These are phyloP conservation scores for Endotrypanum monterogeii DNA, from an alignment of 208 protist genomes.

Conservation along the genomic window DNA sequence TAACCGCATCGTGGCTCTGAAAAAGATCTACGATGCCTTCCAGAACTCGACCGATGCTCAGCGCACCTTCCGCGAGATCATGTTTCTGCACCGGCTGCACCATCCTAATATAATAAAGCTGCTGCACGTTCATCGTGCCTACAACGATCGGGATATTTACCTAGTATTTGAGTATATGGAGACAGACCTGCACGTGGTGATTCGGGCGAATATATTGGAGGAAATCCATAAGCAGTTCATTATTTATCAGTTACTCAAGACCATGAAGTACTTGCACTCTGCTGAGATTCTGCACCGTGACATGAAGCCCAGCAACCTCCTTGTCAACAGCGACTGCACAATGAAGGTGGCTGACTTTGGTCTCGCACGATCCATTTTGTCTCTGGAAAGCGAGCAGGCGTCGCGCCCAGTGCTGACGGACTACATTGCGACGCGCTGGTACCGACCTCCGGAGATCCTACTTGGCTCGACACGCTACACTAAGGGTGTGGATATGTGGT, in stretches of 20 bases:
- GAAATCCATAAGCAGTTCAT: slow-evolving; percentile 98
- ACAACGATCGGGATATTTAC: slow-evolving; percentile 98
- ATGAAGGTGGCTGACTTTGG: slow-evolving; percentile 98
- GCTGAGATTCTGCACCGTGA: slow-evolving; percentile 93
- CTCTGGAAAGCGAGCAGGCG: slow-evolving; percentile 86
- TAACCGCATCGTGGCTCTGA: slow-evolving; percentile 92
- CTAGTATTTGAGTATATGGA: slow-evolving; percentile 99
- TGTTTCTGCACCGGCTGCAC: slow-evolving; percentile 96
- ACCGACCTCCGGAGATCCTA: slow-evolving; percentile 98
- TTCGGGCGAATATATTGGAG: slow-evolving; percentile 97
- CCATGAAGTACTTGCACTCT: slow-evolving; percentile 96
- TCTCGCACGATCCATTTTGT: slow-evolving; percentile 94
- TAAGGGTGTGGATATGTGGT: slow-evolving; percentile 98
- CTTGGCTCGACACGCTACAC: slow-evolving; percentile 96
- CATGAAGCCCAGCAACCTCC: slow-evolving; percentile 94
- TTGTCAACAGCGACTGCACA: slow-evolving; percentile 94
- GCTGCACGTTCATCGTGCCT: slow-evolving; percentile 96
- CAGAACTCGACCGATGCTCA: slow-evolving; percentile 93
- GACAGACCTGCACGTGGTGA: slow-evolving; percentile 94
- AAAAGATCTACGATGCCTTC: slow-evolving; percentile 98
- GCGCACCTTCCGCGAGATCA: slow-evolving; percentile 97
- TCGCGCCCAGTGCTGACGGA: slow-evolving; percentile 92
- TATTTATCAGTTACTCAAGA: slow-evolving; percentile 97
- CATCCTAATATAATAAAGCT: slow-evolving; percentile 98
- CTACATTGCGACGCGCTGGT: slow-evolving; percentile 98